phyloP scores from a whole-genome alignment of 2,329 filamentous ascomycete species.

The Zopfia rhizophila region DNA sequence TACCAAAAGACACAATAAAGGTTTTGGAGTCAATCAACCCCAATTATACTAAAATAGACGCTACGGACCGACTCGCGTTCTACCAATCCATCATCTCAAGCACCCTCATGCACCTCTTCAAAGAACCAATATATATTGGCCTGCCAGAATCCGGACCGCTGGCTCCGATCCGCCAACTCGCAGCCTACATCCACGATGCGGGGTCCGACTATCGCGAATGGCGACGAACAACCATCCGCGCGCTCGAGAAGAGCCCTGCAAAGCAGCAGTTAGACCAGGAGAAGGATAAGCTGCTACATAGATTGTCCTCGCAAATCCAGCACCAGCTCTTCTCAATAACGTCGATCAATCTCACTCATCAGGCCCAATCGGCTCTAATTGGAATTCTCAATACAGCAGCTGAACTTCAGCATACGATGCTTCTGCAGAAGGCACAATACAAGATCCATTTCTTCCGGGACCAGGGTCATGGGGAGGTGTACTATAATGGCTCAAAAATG shows the following conservation, averaged over 20 bases:
- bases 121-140: slow-evolving; percentile 38
- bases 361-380: slow-evolving; percentile 30
- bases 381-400: slow-evolving; percentile 37
- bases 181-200: slow-evolving; percentile 26
- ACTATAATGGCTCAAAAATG: slow-evolving; percentile 40
- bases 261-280: slow-evolving; percentile 21
- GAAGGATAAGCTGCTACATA: slow-evolving; percentile 26
- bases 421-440: slow-evolving; percentile 45
- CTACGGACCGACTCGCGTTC: slow-evolving; percentile 39
- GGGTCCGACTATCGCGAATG: slow-evolving; percentile 38
- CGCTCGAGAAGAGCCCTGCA: slow-evolving; percentile 30
- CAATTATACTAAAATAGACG: slow-evolving; percentile 21
- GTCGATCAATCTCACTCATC: slow-evolving; percentile 24
- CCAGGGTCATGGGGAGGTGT: slow-evolving; percentile 4
- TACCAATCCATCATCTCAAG: slow-evolving; percentile 44
- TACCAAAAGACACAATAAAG: slow-evolving; percentile 29
- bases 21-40: slow-evolving; percentile 30
- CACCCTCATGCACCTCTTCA: slow-evolving; percentile 40
- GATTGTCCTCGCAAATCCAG: slow-evolving; percentile 30
- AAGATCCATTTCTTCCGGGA: slow-evolving; percentile 35
- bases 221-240: slow-evolving; percentile 41
- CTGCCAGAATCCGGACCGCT: slow-evolving; percentile 34
- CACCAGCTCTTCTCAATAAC: slow-evolving; percentile 37
- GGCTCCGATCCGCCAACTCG: slow-evolving; percentile 28
- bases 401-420: slow-evolving; percentile 38